These are phyloP conservation scores for Nicotiana sylvestris DNA, from an alignment of 257 asterid species.

Conservation along the genomic window DNA sequence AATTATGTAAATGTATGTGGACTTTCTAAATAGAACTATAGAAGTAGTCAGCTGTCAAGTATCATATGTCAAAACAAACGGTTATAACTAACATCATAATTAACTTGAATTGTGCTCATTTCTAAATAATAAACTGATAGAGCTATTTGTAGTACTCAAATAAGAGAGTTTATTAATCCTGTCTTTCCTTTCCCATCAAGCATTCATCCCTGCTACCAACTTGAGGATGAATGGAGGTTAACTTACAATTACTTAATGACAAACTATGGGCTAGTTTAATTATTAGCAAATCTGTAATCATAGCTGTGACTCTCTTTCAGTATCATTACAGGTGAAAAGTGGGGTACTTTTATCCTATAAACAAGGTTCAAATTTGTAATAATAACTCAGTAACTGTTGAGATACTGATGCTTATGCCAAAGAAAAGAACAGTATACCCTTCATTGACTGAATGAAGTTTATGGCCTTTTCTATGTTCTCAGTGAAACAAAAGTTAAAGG, in stretches of 20 bases:
- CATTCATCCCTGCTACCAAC: slow-evolving; percentile 17
- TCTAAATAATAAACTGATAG: neutral
- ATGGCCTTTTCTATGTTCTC: neutral
- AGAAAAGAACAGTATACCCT: neutral
- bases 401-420: slow-evolving; percentile 20
- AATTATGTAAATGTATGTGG: neutral
- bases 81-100: slow-evolving; percentile 9
- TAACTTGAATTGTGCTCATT: neutral
- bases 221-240: slow-evolving; percentile 8
- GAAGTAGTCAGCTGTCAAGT: neutral
- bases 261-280: slow-evolving; percentile 21
- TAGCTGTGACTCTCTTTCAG: slow-evolving; percentile 15
- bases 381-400: slow-evolving; percentile 15
- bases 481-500: neutral
- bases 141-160: slow-evolving; percentile 12
- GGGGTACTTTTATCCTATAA: slow-evolving; percentile 29
- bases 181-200: slow-evolving; percentile 30
- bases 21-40: neutral
- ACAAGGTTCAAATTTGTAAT: slow-evolving; percentile 27
- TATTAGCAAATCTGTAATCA: slow-evolving; percentile 29
- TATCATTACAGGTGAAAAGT: slow-evolving; percentile 27
- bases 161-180: slow-evolving; percentile 16
- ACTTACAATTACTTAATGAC: slow-evolving; percentile 7
- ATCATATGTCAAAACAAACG: neutral
- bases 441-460: neutral